Evolutionary conservation across 192 early-diverging fungal genomes (phyloP).

Genomic region (Coemansia sp.): DNA sequence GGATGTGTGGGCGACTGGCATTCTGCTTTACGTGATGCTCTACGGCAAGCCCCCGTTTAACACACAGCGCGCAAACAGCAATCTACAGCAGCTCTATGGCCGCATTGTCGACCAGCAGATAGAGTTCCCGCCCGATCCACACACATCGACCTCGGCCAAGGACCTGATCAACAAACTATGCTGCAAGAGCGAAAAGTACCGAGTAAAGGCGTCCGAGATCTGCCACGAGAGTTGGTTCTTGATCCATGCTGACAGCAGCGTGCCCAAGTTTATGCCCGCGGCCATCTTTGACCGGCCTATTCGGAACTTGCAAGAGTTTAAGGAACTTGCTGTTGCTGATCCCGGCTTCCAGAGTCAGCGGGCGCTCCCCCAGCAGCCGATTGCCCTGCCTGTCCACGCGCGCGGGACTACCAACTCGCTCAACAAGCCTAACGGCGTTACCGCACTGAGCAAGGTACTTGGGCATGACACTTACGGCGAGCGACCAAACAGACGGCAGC

Average conservation of each 20-base stretch:
- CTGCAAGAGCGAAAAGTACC: slow-evolving; percentile 58
- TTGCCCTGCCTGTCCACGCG: neutral
- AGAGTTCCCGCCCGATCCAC: slow-evolving; percentile 66
- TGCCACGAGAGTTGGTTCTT: slow-evolving; percentile 34
- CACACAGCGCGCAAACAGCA: slow-evolving; percentile 8
- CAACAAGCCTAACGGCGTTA: neutral
- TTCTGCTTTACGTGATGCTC: slow-evolving; percentile 88
- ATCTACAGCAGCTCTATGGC: slow-evolving; percentile 40
- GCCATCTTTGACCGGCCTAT: slow-evolving; percentile 44
- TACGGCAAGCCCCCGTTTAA: slow-evolving; percentile 86
- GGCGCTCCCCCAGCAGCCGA: neutral
- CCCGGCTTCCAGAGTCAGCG: neutral
- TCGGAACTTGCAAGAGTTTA: slow-evolving; percentile 34
- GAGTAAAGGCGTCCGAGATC: slow-evolving; percentile 35
- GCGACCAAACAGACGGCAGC: slow-evolving; percentile 2
- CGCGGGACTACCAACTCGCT: neutral
- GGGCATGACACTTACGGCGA: neutral
- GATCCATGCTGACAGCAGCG: slow-evolving; percentile 11
- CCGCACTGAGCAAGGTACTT: neutral
- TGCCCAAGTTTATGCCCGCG: slow-evolving; percentile 31
- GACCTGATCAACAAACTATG: slow-evolving; percentile 69
- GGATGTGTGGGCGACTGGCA: slow-evolving; percentile 92
- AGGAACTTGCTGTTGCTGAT: slow-evolving; percentile 1
- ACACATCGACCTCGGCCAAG: slow-evolving; percentile 61
- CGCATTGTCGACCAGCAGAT: slow-evolving; percentile 37